phyloP scores from a whole-genome alignment of 2,329 filamentous ascomycete genomes.

The Delphinella strobiligena region DNA sequence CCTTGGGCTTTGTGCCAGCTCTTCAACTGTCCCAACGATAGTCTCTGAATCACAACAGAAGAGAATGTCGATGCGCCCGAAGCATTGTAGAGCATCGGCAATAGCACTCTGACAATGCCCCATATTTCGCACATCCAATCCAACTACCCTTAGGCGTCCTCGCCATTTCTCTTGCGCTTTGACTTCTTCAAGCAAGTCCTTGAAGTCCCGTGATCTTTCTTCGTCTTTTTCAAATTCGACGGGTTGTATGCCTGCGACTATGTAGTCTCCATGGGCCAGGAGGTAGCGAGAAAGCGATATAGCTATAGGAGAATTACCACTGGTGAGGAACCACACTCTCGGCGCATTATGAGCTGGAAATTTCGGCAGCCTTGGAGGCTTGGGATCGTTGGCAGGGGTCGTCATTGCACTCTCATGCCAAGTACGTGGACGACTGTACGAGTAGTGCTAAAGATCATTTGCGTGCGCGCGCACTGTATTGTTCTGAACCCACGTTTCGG shows the following conservation, averaged over 20 bases:
- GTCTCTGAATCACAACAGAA: conserved; percentile 85
- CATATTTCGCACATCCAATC: conserved; percentile 46
- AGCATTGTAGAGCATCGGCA: conserved; percentile 72
- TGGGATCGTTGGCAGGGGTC: conserved; percentile 12
- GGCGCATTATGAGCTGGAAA: conserved; percentile 54
- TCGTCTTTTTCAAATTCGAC: conserved; percentile 62
- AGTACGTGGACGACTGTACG: too few species aligned
- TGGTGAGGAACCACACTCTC: conserved; percentile 86
- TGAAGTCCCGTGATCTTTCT: conserved; percentile 62
- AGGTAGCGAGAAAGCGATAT: conserved; percentile 71
- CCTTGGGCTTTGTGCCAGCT: conserved; percentile 60
- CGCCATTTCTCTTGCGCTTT: conserved; percentile 61
- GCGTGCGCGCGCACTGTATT: too few species aligned
- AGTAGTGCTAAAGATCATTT: too few species aligned
- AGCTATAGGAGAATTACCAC: conserved; percentile 71
- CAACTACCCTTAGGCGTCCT: conserved; percentile 56
- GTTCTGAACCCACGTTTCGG: too few species aligned
- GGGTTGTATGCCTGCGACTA: conserved; percentile 72
- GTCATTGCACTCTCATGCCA: conserved; percentile 6
- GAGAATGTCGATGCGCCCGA: conserved; percentile 80
- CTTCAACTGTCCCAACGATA: conserved; percentile 82
- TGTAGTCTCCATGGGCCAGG: conserved; percentile 82
- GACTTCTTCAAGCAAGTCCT: conserved; percentile 57
- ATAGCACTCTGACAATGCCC: conserved; percentile 73
- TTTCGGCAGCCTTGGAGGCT: conserved; percentile 29